phyloP scores from a whole-genome alignment of 139 green algal genomes.

The Chlorella sp. region DNA sequence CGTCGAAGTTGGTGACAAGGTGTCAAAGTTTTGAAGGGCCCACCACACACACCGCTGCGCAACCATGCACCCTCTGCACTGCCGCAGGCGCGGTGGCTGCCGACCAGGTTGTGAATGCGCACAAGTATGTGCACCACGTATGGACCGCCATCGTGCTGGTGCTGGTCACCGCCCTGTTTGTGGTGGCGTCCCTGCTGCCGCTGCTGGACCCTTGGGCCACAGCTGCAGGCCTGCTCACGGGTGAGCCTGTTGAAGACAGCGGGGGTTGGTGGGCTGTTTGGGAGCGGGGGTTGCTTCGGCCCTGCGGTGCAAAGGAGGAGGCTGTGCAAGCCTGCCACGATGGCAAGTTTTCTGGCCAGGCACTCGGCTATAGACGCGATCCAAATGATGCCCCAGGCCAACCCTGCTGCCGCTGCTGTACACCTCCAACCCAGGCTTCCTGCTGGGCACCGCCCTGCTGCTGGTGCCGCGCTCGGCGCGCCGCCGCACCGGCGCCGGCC shows the following conservation, averaged over 20 bases:
- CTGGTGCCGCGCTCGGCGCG: background rate
- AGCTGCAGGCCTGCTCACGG: conserved; percentile 16
- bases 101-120: conserved; percentile 48
- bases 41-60: too few species aligned
- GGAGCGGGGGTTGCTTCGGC: too few species aligned
- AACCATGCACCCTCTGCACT: background rate
- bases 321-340: background rate
- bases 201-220: conserved; percentile 47
- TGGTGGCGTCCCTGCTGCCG: conserved; percentile 44
- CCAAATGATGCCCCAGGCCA: too few species aligned
- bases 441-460: background rate
- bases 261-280: background rate
- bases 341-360: too few species aligned
- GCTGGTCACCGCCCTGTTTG: conserved; percentile 33
- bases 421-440: background rate
- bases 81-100: conserved; percentile 39
- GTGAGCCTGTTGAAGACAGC: too few species aligned
- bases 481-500: background rate
- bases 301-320: too few species aligned
- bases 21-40: too few species aligned
- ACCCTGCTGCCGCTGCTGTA: background rate
- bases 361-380: too few species aligned
- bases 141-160: conserved; percentile 36
- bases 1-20: too few species aligned
- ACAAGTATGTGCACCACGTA: conserved; percentile 12